These are phyloP conservation scores for Magnolia changhungtana DNA, from an alignment of 164 flowering plant genomes.

Conservation along the genomic window DNA sequence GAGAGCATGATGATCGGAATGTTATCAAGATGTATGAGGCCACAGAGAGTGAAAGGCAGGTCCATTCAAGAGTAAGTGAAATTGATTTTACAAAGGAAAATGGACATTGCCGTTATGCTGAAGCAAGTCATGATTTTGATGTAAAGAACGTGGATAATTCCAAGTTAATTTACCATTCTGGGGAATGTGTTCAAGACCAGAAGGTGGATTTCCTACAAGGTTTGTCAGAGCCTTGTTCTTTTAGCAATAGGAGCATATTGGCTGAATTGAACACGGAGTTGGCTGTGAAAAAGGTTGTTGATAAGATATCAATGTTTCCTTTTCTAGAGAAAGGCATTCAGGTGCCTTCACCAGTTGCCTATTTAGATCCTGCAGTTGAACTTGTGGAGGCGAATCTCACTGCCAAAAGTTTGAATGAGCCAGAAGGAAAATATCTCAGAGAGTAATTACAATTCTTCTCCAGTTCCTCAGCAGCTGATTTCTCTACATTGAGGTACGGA, in stretches of 20 bases:
- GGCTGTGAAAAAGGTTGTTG: constrained; percentile 1
- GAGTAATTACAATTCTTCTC: constrained; percentile 3
- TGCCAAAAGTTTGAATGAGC: neutral
- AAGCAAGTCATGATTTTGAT: constrained; percentile 8
- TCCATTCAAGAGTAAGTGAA: constrained; percentile 3
- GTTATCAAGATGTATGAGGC: constrained; percentile 1
- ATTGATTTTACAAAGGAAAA: constrained; percentile 9
- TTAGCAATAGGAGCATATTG: constrained; percentile 15
- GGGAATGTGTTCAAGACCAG: constrained; percentile 6
- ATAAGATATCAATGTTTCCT: constrained; percentile 11
- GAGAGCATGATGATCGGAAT: constrained; percentile 5
- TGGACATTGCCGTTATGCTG: neutral
- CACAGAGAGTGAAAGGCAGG: neutral
- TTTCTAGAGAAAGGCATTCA: constrained; percentile 9
- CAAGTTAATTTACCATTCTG: neutral
- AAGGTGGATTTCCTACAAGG: constrained; percentile 14
- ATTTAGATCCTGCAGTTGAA: neutral
- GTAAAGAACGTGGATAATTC: neutral
- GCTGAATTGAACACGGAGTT: constrained; percentile 16
- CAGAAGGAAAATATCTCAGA: constrained; percentile 7
- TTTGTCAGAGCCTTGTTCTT: constrained; percentile 17
- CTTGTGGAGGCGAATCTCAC: neutral
- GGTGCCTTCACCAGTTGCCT: neutral
- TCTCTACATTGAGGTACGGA: neutral
- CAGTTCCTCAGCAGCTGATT: neutral